Evolutionary conservation across 2,329 filamentous ascomycete genomes (phyloP).

Genomic region (Alternaria longipes): DNA sequence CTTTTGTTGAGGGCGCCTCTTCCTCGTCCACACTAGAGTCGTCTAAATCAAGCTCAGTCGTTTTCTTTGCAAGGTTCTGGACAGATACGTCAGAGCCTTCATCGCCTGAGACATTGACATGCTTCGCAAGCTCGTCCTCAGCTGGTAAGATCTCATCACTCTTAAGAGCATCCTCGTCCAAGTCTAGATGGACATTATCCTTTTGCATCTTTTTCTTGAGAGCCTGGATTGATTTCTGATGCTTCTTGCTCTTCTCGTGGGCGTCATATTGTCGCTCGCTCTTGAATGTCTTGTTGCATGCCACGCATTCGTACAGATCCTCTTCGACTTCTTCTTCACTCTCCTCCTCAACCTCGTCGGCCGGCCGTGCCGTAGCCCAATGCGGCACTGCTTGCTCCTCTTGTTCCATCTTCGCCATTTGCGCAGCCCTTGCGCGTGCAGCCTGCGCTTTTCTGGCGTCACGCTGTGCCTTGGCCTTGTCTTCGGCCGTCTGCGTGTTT

Average conservation of each 20-base stretch:
- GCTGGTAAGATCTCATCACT: constrained; percentile 47
- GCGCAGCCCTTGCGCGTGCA: constrained; percentile 80
- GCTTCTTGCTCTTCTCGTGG: constrained; percentile 97
- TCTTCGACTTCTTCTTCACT: constrained; percentile 61
- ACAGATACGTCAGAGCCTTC: constrained; percentile 53
- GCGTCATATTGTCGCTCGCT: constrained; percentile 91
- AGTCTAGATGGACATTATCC: constrained; percentile 71
- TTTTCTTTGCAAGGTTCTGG: constrained; percentile 29
- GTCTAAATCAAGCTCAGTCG: constrained; percentile 25
- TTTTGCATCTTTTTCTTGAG: constrained; percentile 83
- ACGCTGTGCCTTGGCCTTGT: constrained; percentile 80
- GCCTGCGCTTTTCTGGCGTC: constrained; percentile 85
- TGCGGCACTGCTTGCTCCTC: constrained; percentile 72
- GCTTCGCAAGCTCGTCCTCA: constrained; percentile 40
- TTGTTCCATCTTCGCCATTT: constrained; percentile 76
- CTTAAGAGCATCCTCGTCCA: constrained; percentile 50
- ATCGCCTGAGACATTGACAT: constrained; percentile 14
- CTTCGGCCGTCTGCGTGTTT: constrained; percentile 79
- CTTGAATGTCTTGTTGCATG: constrained; percentile 75
- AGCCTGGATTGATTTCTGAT: constrained; percentile 83
- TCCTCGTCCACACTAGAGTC: constrained; percentile 24
- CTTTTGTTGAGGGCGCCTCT: constrained; percentile 10
- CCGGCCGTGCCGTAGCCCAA: constrained; percentile 73
- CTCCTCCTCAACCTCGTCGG: constrained; percentile 64
- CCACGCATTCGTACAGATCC: constrained; percentile 69